These are phyloP conservation scores for Stagonosporopsis tanaceti DNA, from an alignment of 2,329 filamentous ascomycete genomes.

Conservation along the genomic window DNA sequence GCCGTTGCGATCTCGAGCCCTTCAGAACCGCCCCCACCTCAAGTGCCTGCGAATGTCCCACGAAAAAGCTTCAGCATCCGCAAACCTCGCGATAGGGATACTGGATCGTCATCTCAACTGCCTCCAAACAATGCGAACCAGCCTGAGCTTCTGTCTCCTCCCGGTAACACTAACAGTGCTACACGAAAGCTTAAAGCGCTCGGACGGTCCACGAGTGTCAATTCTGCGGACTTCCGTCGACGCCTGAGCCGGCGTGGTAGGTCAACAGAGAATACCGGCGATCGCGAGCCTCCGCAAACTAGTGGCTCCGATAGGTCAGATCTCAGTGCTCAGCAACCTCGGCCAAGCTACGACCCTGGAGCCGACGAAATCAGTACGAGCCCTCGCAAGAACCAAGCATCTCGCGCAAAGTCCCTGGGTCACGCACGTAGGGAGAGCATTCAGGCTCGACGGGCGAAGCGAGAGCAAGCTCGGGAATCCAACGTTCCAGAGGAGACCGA, in stretches of 20 bases:
- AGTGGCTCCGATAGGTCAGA: constrained; percentile 82
- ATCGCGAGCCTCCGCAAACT: constrained; percentile 70
- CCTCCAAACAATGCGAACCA: constrained; percentile 68
- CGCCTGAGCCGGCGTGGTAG: constrained; percentile 65
- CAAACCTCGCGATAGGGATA: constrained; percentile 63
- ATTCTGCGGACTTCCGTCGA: constrained; percentile 81
- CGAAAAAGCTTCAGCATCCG: constrained; percentile 91
- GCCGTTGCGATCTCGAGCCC: constrained; percentile 84
- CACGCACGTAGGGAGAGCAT: constrained; percentile 92
- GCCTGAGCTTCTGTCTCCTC: constrained; percentile 79
- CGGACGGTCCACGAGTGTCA: constrained; percentile 89
- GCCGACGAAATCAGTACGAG: constrained; percentile 56
- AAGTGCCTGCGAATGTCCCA: constrained; percentile 61
- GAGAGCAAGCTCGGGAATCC: constrained; percentile 75
- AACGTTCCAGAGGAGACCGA: constrained; percentile 93
- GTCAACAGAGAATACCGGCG: constrained; percentile 61
- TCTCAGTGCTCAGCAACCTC: constrained; percentile 52
- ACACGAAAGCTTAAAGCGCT: constrained; percentile 71
- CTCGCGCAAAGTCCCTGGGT: constrained; percentile 83
- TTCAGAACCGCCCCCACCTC: constrained; percentile 58
- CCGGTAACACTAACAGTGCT: constrained; percentile 63
- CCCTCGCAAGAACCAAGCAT: constrained; percentile 42
- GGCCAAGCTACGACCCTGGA: constrained; percentile 60
- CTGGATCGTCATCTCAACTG: constrained; percentile 60
- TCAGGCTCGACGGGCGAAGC: constrained; percentile 78